Evolutionary conservation across 2,329 filamentous ascomycete genomes (phyloP).

Genomic region (Fusarium ambrosium): DNA sequence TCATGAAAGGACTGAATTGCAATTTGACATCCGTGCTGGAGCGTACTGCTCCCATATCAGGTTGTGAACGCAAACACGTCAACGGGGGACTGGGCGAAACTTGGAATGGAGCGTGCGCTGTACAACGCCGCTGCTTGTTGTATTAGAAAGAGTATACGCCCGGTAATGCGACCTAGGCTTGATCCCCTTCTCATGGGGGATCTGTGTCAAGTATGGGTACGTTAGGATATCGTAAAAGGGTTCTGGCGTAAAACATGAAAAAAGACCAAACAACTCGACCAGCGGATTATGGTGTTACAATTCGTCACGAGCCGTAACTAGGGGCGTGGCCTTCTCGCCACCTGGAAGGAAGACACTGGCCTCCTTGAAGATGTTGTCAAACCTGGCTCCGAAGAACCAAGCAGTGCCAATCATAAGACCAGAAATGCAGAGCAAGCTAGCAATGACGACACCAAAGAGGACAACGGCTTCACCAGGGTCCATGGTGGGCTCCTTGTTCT

Average conservation of each 20-base stretch:
- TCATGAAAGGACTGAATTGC: constrained; percentile 87
- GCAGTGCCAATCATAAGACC: constrained; percentile 83
- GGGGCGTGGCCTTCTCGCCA: constrained; percentile 40
- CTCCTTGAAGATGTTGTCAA: constrained; percentile 67
- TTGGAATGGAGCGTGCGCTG: constrained; percentile 35
- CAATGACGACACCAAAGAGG: constrained; percentile 75
- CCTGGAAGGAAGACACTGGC: constrained; percentile 42
- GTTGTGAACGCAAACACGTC: neutral
- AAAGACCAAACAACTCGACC: constrained; percentile 35
- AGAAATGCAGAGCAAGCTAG: constrained; percentile 79
- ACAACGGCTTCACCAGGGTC: constrained; percentile 73
- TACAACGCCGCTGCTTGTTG: constrained; percentile 34
- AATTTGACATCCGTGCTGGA: constrained; percentile 99
- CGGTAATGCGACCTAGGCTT: constrained; percentile 24
- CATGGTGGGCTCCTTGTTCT: constrained; percentile 59
- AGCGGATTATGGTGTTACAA: constrained; percentile 46
- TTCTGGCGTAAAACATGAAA: constrained; percentile 31
- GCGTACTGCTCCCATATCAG: neutral
- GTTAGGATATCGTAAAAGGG: constrained; percentile 49
- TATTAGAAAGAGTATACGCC: constrained; percentile 47
- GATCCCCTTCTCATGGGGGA: constrained; percentile 25
- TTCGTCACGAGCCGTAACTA: constrained; percentile 52
- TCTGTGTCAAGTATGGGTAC: constrained; percentile 41
- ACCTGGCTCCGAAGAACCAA: constrained; percentile 84
- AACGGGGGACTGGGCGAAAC: constrained; percentile 24